Conservation (phyloP, 1,139 yeast species). For the Yamadazyma spencermartinsiae region DNA sequence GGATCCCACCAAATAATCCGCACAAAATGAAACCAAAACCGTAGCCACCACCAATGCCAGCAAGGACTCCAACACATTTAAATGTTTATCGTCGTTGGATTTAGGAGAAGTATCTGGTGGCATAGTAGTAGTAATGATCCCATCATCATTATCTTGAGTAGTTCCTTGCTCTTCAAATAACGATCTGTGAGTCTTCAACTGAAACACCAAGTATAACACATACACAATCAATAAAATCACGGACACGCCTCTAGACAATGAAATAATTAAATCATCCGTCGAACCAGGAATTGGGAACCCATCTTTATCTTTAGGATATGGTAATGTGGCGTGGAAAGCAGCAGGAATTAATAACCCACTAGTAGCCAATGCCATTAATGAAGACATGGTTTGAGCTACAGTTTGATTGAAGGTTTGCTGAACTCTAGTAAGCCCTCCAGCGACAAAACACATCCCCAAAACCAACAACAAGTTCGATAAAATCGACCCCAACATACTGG, state of each 20-base stretch:
- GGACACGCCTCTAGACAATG: conserved; percentile 85
- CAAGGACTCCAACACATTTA: conserved; percentile 45
- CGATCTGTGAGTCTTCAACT: conserved; percentile 79
- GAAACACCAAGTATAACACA: conserved; percentile 78
- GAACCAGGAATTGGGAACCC: conserved; percentile 43
- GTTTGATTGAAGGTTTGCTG: conserved; percentile 93
- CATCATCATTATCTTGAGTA: conserved; percentile 37
- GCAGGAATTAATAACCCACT: conserved; percentile 91
- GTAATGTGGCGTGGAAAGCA: conserved; percentile 84
- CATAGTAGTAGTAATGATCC: conserved; percentile 30
- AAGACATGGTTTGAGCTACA: conserved; percentile 96
- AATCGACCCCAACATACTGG: conserved; percentile 94
- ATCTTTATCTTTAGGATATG: conserved; percentile 30
- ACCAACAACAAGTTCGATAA: conserved; percentile 85
- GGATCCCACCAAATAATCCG: conserved; percentile 90
- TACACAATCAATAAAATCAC: conserved; percentile 77
- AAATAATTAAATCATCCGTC: conserved; percentile 56
- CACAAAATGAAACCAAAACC: conserved; percentile 82
- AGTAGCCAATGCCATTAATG: conserved; percentile 86
- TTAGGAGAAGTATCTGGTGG: conserved; percentile 33
- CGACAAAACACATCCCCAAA: conserved; percentile 91
- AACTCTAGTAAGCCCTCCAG: conserved; percentile 84
- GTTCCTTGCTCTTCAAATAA: conserved; percentile 41
- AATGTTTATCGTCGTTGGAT: conserved; percentile 27
- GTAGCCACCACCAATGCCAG: conserved; percentile 63